These are phyloP conservation scores for Parietichytrium sp. DNA, from an alignment of 108 stramenopile species.

Conservation along the genomic window DNA sequence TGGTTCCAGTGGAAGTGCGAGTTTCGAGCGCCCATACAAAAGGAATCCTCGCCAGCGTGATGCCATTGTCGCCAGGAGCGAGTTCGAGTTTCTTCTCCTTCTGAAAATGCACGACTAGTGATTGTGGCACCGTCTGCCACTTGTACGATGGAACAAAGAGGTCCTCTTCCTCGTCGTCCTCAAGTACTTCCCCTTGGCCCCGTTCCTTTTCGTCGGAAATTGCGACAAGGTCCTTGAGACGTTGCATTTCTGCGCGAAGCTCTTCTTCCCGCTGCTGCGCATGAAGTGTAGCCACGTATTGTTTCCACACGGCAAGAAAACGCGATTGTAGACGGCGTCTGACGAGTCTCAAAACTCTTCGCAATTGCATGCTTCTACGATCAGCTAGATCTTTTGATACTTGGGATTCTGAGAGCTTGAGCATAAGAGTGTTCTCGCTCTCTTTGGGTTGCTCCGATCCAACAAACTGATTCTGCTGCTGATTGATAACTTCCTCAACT, in stretches of 20 bases:
- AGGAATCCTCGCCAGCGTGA: background rate
- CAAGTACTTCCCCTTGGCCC: background rate
- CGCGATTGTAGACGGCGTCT: background rate
- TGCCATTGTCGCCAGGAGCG: background rate
- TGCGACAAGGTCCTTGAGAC: no score
- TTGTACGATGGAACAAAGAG: background rate
- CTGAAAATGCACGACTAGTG: background rate
- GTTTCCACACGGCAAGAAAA: background rate
- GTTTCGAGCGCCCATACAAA: background rate
- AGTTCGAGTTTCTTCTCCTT: background rate
- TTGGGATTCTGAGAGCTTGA: conserved; percentile 3
- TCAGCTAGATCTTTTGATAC: conserved; percentile 26
- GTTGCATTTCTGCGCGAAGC: background rate
- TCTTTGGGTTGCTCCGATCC: background rate
- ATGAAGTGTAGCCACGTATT: background rate
- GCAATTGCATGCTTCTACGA: conserved; percentile 14
- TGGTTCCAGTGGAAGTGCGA: background rate
- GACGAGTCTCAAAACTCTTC: background rate
- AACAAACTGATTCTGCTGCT: no score
- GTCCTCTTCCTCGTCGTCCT: background rate
- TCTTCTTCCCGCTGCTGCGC: background rate
- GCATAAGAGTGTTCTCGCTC: background rate
- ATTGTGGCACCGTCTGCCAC: conserved; percentile 3
- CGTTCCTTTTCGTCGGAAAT: background rate
- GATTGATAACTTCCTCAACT: no score